Conservation (phyloP, 2,329 filamentous ascomycete species). For the Alternaria conjuncta region DNA sequence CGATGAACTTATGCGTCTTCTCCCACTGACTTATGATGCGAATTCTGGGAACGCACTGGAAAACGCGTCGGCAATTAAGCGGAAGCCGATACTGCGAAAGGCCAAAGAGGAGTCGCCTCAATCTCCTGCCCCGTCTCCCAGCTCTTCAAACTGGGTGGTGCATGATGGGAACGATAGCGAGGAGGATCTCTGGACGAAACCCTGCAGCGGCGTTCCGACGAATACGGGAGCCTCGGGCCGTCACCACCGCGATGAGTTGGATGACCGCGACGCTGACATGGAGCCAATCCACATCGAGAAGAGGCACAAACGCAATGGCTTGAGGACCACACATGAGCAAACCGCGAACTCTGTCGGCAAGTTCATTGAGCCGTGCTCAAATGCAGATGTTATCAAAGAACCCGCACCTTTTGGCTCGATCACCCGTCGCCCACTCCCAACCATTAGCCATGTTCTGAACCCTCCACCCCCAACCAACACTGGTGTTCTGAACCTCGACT, state of each 20-base stretch:
- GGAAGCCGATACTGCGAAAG: not conserved
- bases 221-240: not conserved
- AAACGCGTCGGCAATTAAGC: not conserved
- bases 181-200: not conserved
- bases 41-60: not conserved
- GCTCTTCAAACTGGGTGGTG: not conserved
- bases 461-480: not conserved
- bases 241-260: rapidly evolving
- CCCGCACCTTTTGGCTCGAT: not conserved
- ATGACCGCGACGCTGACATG: not conserved
- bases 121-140: too few relatives aligned
- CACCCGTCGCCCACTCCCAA: not conserved
- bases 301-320: not conserved
- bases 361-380: not conserved
- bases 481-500: not conserved
- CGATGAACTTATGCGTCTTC: rapidly evolving
- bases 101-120: not conserved
- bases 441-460: not conserved
- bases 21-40: rapidly evolving
- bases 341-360: not conserved
- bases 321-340: not conserved
- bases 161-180: not conserved
- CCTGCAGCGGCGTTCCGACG: not conserved
- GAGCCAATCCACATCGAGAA: not conserved
- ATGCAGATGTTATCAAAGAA: not conserved